phyloP scores from a whole-genome alignment of 306 rosid genomes.

The Macrotyloma uniflorum region DNA sequence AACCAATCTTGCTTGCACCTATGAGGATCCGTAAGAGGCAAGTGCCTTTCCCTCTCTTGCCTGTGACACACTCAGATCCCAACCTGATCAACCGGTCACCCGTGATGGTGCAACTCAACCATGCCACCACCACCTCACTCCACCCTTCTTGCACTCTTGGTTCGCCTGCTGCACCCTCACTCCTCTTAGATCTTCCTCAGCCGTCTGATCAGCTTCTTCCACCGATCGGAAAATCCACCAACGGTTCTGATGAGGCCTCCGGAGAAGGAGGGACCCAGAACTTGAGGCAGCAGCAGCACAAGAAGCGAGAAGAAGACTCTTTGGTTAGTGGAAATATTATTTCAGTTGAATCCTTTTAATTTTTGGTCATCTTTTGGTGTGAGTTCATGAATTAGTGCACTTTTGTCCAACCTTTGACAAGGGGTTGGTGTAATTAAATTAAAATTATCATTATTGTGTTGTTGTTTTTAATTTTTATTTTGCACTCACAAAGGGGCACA shows the following conservation, averaged over 20 bases:
- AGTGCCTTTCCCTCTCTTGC: slow-evolving; percentile 60
- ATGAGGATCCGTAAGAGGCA: slow-evolving; percentile 89
- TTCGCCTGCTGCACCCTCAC: not conserved
- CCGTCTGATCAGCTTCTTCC: slow-evolving; percentile 53
- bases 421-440: slow-evolving; percentile 27
- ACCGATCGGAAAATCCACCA: slow-evolving; percentile 45
- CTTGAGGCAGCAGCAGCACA: slow-evolving; percentile 9
- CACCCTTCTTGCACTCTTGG: slow-evolving; percentile 42
- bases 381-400: slow-evolving; percentile 55
- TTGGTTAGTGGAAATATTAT: slow-evolving; percentile 57
- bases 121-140: slow-evolving; percentile 12
- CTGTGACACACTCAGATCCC: slow-evolving; percentile 79
- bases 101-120: slow-evolving; percentile 67
- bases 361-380: slow-evolving; percentile 5
- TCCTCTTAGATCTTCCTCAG: slow-evolving; percentile 38
- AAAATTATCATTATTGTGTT: not conserved
- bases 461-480: slow-evolving; percentile 21
- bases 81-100: slow-evolving; percentile 58
- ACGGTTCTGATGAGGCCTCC: slow-evolving; percentile 39
- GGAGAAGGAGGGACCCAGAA: slow-evolving; percentile 19
- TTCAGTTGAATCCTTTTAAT: not conserved
- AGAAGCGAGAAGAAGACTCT: slow-evolving; percentile 29
- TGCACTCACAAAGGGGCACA: slow-evolving; percentile 28
- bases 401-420: slow-evolving; percentile 41
- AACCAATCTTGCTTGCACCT: slow-evolving; percentile 41